Evolutionary conservation across 164 flowering plant genomes (phyloP), one percentile per base, ranked within the genome.

Genomic region (Hamamelis virginiana): DNA sequence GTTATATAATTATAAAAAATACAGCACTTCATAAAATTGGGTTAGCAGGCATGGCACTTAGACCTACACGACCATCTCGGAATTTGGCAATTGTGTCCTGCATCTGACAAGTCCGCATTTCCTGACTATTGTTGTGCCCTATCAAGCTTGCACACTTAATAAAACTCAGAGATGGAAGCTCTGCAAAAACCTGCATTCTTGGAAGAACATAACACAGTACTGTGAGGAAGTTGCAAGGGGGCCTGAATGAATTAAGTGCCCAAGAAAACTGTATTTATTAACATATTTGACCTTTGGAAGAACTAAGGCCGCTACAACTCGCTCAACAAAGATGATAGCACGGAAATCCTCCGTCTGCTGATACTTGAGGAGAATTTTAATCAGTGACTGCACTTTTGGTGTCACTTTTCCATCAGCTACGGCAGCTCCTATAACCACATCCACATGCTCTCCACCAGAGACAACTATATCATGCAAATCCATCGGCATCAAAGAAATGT

Each of bases 351-450:
- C 95, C 4, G 95, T 93, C 69, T 89, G 86, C 77, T 91, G 90
- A 81, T 96, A 96, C 67, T 84, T 86, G 25, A 91, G 87, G 76
- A 96, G 97, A 72, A 91, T 78, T 78, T 96, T 93, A 60, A 93
- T 80, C 71, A 96, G 72, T 13, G 99, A 89, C 79, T 93, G 99
- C 71, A 96, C 98, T 75, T 93, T 96, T 43, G 99, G 99, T 8
- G 99, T 96, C 78, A 96, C 98, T 78, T 91, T 91, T 71, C 98
- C 99, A 85, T 96, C 99, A 66, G 99, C 99, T 51, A 96, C 99
- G 69, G 99, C 99, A 70, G 96, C 97, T 62, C 99, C 99, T 58
- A 90, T 93, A 74, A 90, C 74, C 75, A 69, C 94, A 84, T 96
- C 98, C 72, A 96, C 96, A 74, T 93, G 99, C 84, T 96, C 99